A percentile compares a stretch with the other conserved stretches of the same genome.
Evolutionary conservation across 129 eudicot genomes (phyloP).

Genomic region (Arctium lappa): DNA sequence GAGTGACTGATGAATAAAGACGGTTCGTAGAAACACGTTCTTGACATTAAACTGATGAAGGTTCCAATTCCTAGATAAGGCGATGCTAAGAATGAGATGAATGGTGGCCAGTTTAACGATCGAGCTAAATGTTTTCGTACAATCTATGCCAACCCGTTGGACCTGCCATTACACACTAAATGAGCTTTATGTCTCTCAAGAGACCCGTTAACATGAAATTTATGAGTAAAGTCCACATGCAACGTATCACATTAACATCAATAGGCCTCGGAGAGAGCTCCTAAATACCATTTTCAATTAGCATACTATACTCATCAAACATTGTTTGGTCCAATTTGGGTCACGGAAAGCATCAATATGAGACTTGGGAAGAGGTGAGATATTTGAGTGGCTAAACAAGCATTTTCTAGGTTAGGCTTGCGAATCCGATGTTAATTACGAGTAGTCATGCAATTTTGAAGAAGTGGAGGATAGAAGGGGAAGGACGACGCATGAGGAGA

Average conservation of each 20-base stretch:
- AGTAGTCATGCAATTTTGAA: background rate
- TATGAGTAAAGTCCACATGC: background rate
- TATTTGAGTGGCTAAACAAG: background rate
- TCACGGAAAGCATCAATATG: background rate
- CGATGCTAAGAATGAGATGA: background rate
- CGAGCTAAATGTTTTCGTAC: background rate
- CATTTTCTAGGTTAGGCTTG: background rate
- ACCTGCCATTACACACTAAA: background rate
- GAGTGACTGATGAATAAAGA: background rate
- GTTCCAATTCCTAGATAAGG: background rate
- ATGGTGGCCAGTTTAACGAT: background rate
- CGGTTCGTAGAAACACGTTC: background rate
- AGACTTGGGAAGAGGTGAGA: background rate
- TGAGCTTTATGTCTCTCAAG: background rate
- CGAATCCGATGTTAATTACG: background rate
- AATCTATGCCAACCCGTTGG: background rate
- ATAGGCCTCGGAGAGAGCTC: background rate
- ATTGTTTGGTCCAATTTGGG: background rate
- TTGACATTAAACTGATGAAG: background rate
- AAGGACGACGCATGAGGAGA: too few species aligned
- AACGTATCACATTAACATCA: background rate
- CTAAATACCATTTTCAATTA: background rate
- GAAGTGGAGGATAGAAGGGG: background rate
- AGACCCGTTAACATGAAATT: background rate
- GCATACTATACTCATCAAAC: background rate